Evolutionary conservation across 192 early-diverging fungal species (phyloP), one percentile per base, ranked within the genome.

Genomic region (Coemansia sp.): DNA sequence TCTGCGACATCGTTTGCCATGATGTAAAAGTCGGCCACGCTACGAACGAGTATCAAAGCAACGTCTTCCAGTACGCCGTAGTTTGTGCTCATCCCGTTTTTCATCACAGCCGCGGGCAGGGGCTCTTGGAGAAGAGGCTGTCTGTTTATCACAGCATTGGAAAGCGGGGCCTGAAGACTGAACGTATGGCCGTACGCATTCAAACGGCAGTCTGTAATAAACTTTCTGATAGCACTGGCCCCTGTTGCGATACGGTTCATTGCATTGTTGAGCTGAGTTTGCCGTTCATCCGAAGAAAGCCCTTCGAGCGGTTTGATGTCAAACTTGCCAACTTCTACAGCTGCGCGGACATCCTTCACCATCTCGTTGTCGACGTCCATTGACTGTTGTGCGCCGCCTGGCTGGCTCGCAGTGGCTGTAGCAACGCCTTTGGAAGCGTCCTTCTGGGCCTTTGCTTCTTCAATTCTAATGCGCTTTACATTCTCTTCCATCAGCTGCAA

Each of bases 381-480:
- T 18, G 69, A 44, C 45, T 26, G 20, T 35, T 60, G 69, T 3
- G 18, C 35, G 23, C 55, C 14, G 12, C 65, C 62, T 48, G 62
- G 23, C 43, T 58, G 21, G 39, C 16, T 20, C 24, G 60, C 63
- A 6, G 24, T 36, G 15, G 43, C 15, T 8, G 9, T 14, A 16
- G 45, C 33, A 18, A 34, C 44, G 9, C 23, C 35, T 18, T 33
- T 2, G 26, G 34, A 18, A 33, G 56, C 10, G 35, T 58, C 56
- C 35, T 15, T 18, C 35, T 58, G 56, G 14, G 34, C 67, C 7
- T 48, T 44, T 35, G 52, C 67, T 33, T 71, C 66, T 45, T 81
- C 80, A 1, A 83, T 67, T 43, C 62, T 70, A 53, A 83, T 71
- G 26, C 80, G 80, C 63, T 83, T 83, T 44, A 74, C 72, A 53